phyloP scores from a whole-genome alignment of 2,329 filamentous ascomycete species.

The Claviceps humidiphila region DNA sequence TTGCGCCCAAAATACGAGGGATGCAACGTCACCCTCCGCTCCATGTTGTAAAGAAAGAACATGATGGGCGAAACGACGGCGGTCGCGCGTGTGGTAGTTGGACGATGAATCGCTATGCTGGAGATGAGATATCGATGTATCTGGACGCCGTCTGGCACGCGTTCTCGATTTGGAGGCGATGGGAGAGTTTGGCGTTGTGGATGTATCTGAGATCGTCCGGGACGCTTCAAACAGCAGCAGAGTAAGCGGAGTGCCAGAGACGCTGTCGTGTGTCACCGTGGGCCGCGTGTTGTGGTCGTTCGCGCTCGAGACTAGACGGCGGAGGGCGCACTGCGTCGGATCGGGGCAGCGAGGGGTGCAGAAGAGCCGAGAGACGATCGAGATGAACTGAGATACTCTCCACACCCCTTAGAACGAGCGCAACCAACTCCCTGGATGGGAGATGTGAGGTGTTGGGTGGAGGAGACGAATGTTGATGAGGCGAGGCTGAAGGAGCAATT shows the following conservation, averaged over 20 bases:
- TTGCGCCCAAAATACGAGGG: constrained; percentile 94
- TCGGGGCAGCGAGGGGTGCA: constrained; percentile 5
- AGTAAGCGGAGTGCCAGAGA: too few relatives aligned
- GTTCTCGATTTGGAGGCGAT: not conserved
- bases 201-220: not conserved
- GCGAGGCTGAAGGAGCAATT: constrained; percentile 4
- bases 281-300: not conserved
- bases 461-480: constrained; percentile 1
- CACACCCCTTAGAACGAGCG: constrained; percentile 8
- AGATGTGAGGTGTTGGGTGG: constrained; percentile 4
- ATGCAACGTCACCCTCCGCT: constrained; percentile 87
- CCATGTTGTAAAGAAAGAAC: constrained; percentile 98
- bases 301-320: not conserved
- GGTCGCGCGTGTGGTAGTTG: not conserved
- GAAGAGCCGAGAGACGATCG: constrained; percentile 5
- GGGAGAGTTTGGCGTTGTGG: not conserved
- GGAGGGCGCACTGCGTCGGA: not conserved
- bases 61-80: constrained; percentile 35
- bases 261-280: too few relatives aligned
- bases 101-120: not conserved
- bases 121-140: not conserved
- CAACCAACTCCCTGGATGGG: constrained; percentile 8
- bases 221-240: too few relatives aligned
- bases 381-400: constrained; percentile 5
- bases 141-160: not conserved